phyloP scores from a whole-genome alignment of 257 asterid species.

The Solanum ossicruentum region DNA sequence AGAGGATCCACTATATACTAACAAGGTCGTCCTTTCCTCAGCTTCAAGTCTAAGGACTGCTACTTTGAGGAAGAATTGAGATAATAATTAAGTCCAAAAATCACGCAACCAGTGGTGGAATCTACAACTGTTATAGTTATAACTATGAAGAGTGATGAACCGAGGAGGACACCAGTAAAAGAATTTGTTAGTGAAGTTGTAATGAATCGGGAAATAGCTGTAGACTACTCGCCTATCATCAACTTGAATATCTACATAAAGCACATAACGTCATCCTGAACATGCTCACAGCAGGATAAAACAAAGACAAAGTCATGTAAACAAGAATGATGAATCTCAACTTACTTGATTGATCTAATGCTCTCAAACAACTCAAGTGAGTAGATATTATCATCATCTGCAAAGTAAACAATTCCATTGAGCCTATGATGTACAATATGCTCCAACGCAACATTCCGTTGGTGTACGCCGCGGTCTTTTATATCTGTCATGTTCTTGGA shows the following conservation, averaged over 20 bases:
- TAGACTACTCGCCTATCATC: too few species aligned
- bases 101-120: neutral
- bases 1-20: neutral
- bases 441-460: constrained; percentile 77
- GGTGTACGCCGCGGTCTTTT: constrained; percentile 77
- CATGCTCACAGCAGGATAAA: neutral
- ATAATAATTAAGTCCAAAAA: neutral
- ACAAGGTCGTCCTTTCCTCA: neutral
- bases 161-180: neutral
- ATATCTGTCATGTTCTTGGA: constrained; percentile 46
- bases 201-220: neutral
- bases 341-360: constrained; percentile 63
- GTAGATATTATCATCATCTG: constrained; percentile 78
- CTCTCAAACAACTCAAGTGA: constrained; percentile 75
- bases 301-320: neutral
- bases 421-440: constrained; percentile 84
- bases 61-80: neutral
- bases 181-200: neutral
- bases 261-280: neutral
- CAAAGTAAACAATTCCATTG: constrained; percentile 86
- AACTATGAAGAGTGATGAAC: neutral
- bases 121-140: neutral
- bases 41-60: neutral
- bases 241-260: neutral
- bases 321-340: neutral